A percentile compares a stretch with the other conserved stretches of the same genome.
Evolutionary conservation across 257 asterid genomes (phyloP).

Genomic region (Solanum tarapatanum): DNA sequence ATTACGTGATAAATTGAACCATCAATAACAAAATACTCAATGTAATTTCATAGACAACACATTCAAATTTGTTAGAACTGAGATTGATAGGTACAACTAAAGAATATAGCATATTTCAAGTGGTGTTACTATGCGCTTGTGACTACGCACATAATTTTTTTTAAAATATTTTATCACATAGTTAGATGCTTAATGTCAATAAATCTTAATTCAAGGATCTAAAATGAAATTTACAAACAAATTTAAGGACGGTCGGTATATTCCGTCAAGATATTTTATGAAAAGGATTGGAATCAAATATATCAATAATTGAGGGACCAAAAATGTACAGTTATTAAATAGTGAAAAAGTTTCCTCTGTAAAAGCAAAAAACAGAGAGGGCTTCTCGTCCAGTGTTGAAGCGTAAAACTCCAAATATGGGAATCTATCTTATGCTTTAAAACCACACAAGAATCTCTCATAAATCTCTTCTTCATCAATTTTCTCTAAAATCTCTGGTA

Average conservation of each 20-base stretch:
- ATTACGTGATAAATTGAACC: no score
- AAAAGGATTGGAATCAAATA: neutral
- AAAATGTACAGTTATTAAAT: neutral
- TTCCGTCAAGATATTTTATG: neutral
- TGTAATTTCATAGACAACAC: no score
- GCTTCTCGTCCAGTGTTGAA: neutral
- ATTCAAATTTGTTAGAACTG: neutral
- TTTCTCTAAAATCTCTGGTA: neutral
- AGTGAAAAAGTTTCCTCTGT: neutral
- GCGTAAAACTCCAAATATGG: neutral
- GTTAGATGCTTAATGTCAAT: neutral
- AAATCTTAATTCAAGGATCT: neutral
- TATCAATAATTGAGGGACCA: neutral
- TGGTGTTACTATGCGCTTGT: neutral
- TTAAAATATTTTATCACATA: rapidly evolving
- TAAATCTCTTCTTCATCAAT: neutral
- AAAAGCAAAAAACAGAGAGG: neutral
- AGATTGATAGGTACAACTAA: no score
- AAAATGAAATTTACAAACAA: neutral
- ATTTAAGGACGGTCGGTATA: neutral
- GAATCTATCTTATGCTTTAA: neutral
- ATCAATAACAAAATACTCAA: no score
- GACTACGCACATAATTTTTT: neutral
- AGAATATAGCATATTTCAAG: neutral
- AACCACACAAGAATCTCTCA: neutral